Evolutionary conservation across 2,329 filamentous ascomycete genomes (phyloP).

Genomic region (Alternaria gansuensis): DNA sequence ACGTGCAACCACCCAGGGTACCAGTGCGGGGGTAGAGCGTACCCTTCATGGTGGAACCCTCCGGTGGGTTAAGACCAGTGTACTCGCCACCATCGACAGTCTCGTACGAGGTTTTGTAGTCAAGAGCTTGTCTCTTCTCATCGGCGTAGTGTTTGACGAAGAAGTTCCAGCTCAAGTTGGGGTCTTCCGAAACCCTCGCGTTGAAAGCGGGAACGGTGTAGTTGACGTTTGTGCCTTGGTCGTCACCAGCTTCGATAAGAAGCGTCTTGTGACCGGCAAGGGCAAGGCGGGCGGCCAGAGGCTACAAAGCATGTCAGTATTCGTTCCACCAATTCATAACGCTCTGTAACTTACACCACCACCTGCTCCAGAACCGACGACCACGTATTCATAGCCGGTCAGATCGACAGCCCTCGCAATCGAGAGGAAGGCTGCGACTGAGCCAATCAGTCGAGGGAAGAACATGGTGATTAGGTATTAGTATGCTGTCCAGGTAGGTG

Average conservation of each 20-base stretch:
- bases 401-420: slow-evolving; percentile 42
- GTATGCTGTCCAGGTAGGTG: slow-evolving; percentile 5
- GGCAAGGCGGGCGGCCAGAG: slow-evolving; percentile 64
- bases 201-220: slow-evolving; percentile 65
- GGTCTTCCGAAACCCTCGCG: slow-evolving; percentile 64
- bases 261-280: slow-evolving; percentile 67
- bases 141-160: slow-evolving; percentile 70
- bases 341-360: slow-evolving; percentile 27
- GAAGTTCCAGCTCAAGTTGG: slow-evolving; percentile 68
- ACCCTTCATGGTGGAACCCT: slow-evolving; percentile 62
- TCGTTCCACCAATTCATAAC: not conserved
- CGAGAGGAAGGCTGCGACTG: slow-evolving; percentile 32
- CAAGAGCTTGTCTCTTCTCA: slow-evolving; percentile 61
- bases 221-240: slow-evolving; percentile 62
- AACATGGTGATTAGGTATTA: slow-evolving; percentile 33
- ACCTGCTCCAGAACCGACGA: slow-evolving; percentile 63
- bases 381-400: slow-evolving; percentile 66
- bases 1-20: slow-evolving; percentile 66
- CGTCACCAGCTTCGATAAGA: slow-evolving; percentile 69
- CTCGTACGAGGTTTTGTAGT: slow-evolving; percentile 68
- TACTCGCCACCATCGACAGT: slow-evolving; percentile 51
- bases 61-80: slow-evolving; percentile 62
- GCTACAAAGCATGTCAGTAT: slow-evolving; percentile 16
- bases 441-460: slow-evolving; percentile 32
- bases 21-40: slow-evolving; percentile 67